Evolutionary conservation across 2,329 filamentous ascomycete species (phyloP), one percentile per base, ranked within the genome.

Genomic region (Sporothrix sp.): DNA sequence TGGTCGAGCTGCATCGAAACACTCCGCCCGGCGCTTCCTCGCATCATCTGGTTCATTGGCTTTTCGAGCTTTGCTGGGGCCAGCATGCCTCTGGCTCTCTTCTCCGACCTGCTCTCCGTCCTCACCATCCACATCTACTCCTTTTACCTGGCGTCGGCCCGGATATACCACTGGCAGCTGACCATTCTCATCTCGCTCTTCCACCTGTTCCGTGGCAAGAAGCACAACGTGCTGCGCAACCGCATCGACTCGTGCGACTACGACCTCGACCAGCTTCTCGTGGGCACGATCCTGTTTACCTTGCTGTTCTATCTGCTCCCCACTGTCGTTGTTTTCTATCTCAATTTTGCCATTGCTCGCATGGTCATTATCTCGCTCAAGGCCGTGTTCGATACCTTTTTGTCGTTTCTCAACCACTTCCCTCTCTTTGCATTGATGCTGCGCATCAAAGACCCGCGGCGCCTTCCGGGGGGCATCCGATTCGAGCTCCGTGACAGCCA

Each of bases 181-280:
- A 95, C 86, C 3, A 97, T 98, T 56, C 84, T 98, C 57, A 84
- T 91, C 57, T 97, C 91, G 10, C 81, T 98, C n/a, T 98, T 98
- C 67, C 94, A 98, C 65, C 81, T 98, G 9, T 98, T 98, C 64
- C 87, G 91, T 28, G 94, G 93, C 52, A 97, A 96, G 71, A 98
- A 98, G 67, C 85, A 95, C 63, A 98, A 98, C 59, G 85, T 98
- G 14, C 78, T 98, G 20, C 85, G 94, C 55, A 95, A 96, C 63
- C 89, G 93, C 68, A 97, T 98, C 61, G 93, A 98, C 65, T 95
- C 90, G 42, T 98, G 93, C 73, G 93, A 97, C 69, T 98, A 98
- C 68, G 93, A 97, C 64, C 78, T 98, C 21, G 93, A 98, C 64
- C 94, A 98, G 68, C 79, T 98, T 4, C 81, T 98, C 7, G 82